These are phyloP conservation scores for Thraustochytrium sp. DNA, from an alignment of 352 stramenopile genomes.

Conservation along the genomic window DNA sequence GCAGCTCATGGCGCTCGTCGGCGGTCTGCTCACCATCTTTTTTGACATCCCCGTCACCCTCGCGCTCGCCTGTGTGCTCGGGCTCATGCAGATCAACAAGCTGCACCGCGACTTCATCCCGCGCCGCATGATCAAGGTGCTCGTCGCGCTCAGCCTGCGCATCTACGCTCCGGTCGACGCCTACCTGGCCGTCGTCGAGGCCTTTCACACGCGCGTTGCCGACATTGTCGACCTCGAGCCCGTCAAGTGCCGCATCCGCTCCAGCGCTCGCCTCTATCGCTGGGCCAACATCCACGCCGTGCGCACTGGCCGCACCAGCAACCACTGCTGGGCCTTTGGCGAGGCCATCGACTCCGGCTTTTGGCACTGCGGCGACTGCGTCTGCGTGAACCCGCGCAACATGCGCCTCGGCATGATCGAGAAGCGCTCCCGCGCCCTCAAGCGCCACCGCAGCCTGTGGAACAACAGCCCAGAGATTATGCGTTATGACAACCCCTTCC, in stretches of 20 bases:
- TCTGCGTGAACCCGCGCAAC: neutral
- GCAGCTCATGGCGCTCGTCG: slow-evolving; percentile 1
- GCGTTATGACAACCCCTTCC: neutral
- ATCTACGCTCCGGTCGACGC: neutral
- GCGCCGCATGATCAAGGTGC: neutral
- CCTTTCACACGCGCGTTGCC: neutral
- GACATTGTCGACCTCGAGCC: neutral
- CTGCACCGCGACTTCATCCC: neutral
- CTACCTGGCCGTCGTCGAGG: neutral
- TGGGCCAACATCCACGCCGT: neutral
- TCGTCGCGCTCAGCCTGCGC: neutral
- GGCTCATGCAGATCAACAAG: neutral
- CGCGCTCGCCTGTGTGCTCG: neutral
- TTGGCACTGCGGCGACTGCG: neutral
- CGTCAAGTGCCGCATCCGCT: neutral
- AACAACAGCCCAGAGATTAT: neutral
- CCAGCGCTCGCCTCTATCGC: neutral
- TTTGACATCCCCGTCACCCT: slow-evolving; percentile 20
- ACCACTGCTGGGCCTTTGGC: neutral
- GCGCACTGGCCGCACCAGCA: neutral
- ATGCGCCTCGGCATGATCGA: neutral
- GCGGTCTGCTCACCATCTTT: neutral
- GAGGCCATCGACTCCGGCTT: neutral
- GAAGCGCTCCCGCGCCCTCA: neutral
- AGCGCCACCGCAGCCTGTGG: neutral